Evolutionary conservation across 257 asterid species (phyloP), one percentile per base, ranked within the genome.

Genomic region (Ophiorrhiza pumila): DNA sequence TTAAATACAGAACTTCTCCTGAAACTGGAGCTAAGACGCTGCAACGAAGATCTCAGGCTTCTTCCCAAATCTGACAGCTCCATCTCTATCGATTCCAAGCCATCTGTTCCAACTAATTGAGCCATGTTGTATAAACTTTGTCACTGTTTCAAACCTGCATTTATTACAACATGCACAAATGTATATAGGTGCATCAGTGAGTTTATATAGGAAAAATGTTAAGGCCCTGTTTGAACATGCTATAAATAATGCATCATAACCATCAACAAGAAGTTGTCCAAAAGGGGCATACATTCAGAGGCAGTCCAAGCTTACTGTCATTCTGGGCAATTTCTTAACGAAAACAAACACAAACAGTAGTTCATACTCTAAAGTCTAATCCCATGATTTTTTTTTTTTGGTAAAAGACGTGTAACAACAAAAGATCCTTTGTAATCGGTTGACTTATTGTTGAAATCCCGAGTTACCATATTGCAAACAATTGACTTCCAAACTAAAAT

Each of bases 101-200:
- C 74, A 68, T 60, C 65, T 60, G 42, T 49, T n/a, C 65, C 74
- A 9, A 46, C 55, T 68, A 66, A 39, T 18, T 43, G 20, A 75
- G 79, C 69, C 79, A 75, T 68, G 22, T 11, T 68, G 22, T 37
- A 5, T 2, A 57, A 65, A 81, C 77, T 76, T 79, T 74, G 82
- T 87, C 15, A 74, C 80, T 22, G 86, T 87, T 27, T 78, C 80
- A 42, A 85, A 80, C 77, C 72, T 45, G 53, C 41, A 66, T 64
- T 62, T 22, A 20, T 6, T 12, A 22, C 4, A 22, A 23, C 1
- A 22, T 9, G 68, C 32, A 64, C 25, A 37, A 0, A 22, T 13
- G 11, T n/a, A 56, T 17, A 23, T 56, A 14, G 0, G 61, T 32
- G 27, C 46, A 37, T 31, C 47, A 62, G 43, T 62, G 46, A 18